Evolutionary conservation across 768 basidiomycete species (phyloP), one percentile per base, ranked within the genome.

Genomic region (Chalciporus piperatus): DNA sequence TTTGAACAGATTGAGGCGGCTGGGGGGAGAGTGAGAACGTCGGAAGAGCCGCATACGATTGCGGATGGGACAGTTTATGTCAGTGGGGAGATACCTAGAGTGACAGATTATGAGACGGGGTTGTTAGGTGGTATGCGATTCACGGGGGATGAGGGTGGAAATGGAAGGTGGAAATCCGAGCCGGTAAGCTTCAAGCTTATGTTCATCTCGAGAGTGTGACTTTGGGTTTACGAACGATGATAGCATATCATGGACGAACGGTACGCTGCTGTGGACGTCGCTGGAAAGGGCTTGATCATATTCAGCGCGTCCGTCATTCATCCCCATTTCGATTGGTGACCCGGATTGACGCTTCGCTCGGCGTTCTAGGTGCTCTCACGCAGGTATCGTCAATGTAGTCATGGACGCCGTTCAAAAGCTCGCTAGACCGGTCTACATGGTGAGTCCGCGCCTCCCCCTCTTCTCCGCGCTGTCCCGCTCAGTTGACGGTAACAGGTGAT

Each of bases 241-340:
- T 51, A 92, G 87, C 76, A 85, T 44, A 82, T 93, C 56, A 82
- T 85, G 82, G 91, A 92, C 58, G 92, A 93, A 63, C 76, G 92
- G 20, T 93, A 92, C 62, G 82, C 79, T 43, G 84, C 73, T 0
- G 70, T 92, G 22, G 88, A 92, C 65, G 85, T 93, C 0, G 74
- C 75, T n/a, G 89, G 87, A 8, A 92, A 89, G 62, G 91, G 91
- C 1, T 68, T 92, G 47, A 78, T 92, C 20, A 75, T 93, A 49
- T 91, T 94, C 68, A 91, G 87, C 72, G 83, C 92, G 85, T 89
- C 53, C 66, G 89, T 76, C 30, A 19, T 37, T 13, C 38, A 44
- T 23, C 40, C 10, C 50, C 14, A 14, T 45, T 47, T 8, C 22
- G 16, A 16, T 33, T 23, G 10, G 23, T n/a, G 3, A 20, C 27